These are phyloP conservation scores for Hericium rajendrae DNA, from an alignment of 768 basidiomycete genomes.

Conservation along the genomic window DNA sequence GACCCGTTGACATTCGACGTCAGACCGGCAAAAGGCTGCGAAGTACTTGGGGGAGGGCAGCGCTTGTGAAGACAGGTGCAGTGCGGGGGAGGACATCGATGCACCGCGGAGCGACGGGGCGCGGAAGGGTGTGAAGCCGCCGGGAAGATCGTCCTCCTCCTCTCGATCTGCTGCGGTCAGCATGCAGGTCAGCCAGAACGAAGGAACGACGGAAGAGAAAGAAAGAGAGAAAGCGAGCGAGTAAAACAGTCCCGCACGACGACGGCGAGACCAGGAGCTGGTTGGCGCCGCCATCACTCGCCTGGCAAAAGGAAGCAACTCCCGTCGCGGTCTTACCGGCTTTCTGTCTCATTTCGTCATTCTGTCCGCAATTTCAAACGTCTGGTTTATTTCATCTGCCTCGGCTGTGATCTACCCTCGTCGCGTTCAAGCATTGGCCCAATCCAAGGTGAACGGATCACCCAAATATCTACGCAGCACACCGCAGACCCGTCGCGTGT, in stretches of 20 bases:
- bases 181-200: not conserved
- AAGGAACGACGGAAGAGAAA: not conserved
- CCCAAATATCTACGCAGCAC: not conserved
- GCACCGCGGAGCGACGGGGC: conserved; percentile 61
- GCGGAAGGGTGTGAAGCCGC: conserved; percentile 49
- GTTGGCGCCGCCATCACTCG: not conserved
- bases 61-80: conserved; percentile 54
- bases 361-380: no score
- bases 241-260: not conserved
- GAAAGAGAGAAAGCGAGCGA: not conserved
- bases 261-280: not conserved
- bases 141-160: conserved; percentile 26
- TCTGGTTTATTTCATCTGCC: no score
- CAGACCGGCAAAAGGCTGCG: conserved; percentile 7
- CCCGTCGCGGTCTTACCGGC: no score
- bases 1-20: not conserved
- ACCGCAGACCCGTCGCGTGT: not conserved
- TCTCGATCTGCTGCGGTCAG: not conserved
- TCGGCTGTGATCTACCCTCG: no score
- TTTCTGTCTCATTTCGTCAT: no score
- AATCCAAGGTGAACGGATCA: no score
- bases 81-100: conserved; percentile 66
- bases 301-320: not conserved
- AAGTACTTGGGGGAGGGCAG: conserved; percentile 45
- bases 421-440: no score